phyloP scores from a whole-genome alignment of 176 grass and related monocot genomes.

The Oryza australiensis region DNA sequence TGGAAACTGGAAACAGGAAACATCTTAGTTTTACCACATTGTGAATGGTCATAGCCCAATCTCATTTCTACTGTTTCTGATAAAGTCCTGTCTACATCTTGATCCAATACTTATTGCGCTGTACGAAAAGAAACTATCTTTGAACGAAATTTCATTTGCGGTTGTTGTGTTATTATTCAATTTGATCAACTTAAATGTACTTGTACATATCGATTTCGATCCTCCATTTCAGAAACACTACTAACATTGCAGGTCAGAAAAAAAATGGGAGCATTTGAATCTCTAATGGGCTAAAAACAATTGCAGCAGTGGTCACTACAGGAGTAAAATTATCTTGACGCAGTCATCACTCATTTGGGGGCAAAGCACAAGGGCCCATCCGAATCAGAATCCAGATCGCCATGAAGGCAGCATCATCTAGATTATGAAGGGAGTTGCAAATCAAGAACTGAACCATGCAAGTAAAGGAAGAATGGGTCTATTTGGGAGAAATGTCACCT shows the following conservation, averaged over 20 bases:
- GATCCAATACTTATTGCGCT: neutral
- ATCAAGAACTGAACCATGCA: neutral
- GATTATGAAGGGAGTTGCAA: neutral
- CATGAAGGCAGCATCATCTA: neutral
- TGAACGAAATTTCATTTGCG: neutral
- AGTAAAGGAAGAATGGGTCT: neutral
- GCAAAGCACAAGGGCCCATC: neutral
- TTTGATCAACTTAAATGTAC: neutral
- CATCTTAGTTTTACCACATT: neutral
- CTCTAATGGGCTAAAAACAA: neutral
- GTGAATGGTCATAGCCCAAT: neutral
- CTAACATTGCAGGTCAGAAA: neutral
- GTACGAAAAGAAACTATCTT: neutral
- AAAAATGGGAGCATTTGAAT: neutral
- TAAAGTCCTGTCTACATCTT: neutral
- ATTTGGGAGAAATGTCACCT: constrained; percentile 28
- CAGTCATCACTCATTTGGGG: neutral
- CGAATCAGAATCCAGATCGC: constrained; percentile 14
- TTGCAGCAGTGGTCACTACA: neutral
- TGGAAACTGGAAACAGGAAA: neutral
- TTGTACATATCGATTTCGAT: neutral
- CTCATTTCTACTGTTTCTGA: neutral
- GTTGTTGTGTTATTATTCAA: neutral
- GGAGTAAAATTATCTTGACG: neutral
- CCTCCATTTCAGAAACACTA: neutral